phyloP scores from a whole-genome alignment of 208 protist species.

The Trypanosoma mega region DNA sequence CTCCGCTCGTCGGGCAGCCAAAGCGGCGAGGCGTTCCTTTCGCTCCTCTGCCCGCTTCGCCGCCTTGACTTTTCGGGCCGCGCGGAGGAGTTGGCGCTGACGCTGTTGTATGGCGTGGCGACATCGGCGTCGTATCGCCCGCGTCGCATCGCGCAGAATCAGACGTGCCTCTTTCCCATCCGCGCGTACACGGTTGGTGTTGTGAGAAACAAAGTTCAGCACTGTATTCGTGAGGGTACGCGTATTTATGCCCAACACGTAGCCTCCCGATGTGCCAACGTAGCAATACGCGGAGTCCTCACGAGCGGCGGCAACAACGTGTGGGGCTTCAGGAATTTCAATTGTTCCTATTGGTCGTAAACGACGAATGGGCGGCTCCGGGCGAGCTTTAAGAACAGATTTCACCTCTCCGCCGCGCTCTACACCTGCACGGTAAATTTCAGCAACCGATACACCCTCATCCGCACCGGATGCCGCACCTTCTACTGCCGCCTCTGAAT shows the following conservation, averaged over 20 bases:
- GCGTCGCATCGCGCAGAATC: constrained; percentile 40
- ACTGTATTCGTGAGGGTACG: constrained; percentile 43
- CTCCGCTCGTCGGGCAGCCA: constrained; percentile 29
- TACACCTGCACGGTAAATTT: constrained; percentile 15
- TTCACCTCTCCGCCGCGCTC: constrained; percentile 21
- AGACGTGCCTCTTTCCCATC: constrained; percentile 38
- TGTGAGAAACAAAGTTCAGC: constrained; percentile 44
- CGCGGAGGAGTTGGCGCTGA: constrained; percentile 37
- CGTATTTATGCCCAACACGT: constrained; percentile 61
- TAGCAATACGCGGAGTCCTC: constrained; percentile 36
- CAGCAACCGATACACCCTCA: not conserved
- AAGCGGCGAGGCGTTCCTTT: constrained; percentile 38
- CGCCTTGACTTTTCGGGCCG: constrained; percentile 34
- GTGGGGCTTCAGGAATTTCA: constrained; percentile 55
- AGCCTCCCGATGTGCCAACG: constrained; percentile 57
- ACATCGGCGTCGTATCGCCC: constrained; percentile 35
- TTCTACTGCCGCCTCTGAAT: not conserved
- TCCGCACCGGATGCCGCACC: not conserved
- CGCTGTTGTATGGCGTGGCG: constrained; percentile 36
- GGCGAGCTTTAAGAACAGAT: constrained; percentile 58
- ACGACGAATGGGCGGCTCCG: constrained; percentile 36
- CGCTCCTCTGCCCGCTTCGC: constrained; percentile 41
- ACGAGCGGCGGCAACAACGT: constrained; percentile 23
- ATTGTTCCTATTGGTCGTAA: constrained; percentile 51
- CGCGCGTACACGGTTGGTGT: constrained; percentile 37